Evolutionary conservation across 768 basidiomycete species (phyloP).

Genomic region (Serendipita indica): DNA sequence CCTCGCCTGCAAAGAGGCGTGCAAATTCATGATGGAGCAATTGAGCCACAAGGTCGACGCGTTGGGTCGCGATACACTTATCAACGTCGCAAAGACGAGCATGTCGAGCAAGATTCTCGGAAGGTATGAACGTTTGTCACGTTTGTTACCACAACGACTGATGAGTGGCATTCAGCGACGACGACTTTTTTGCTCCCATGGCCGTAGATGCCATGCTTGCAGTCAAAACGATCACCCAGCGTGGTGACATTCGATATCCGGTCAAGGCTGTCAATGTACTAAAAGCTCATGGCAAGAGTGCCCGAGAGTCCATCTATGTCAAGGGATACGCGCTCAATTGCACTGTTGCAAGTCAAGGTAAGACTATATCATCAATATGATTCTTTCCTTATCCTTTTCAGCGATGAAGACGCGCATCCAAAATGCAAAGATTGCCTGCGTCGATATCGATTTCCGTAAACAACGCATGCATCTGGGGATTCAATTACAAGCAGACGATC

Average conservation of each 20-base stretch:
- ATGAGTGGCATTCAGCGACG: constrained; percentile 45
- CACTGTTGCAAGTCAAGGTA: constrained; percentile 97
- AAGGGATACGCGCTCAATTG: constrained; percentile 97
- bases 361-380: constrained; percentile 15
- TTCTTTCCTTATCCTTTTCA: constrained; percentile 21
- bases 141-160: constrained; percentile 7
- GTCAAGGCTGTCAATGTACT: constrained; percentile 98
- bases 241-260: constrained; percentile 96
- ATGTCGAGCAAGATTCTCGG: constrained; percentile 99
- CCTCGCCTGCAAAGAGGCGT: constrained; percentile 91
- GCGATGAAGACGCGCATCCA: constrained; percentile 95
- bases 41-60: constrained; percentile 86
- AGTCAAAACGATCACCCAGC: constrained; percentile 82
- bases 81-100: constrained; percentile 95
- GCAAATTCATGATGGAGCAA: constrained; percentile 96
- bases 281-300: constrained; percentile 93
- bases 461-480: constrained; percentile 95
- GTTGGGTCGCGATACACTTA: constrained; percentile 78
- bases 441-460: constrained; percentile 96
- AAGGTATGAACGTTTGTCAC: constrained; percentile 42
- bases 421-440: constrained; percentile 92
- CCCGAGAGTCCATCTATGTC: constrained; percentile 86
- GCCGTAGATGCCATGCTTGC: constrained; percentile 98
- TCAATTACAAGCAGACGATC: constrained; percentile 93
- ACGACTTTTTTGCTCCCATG: constrained; percentile 95